Conservation (phyloP, 2,329 filamentous ascomycete species). For the Curvularia eragrostidis region DNA sequence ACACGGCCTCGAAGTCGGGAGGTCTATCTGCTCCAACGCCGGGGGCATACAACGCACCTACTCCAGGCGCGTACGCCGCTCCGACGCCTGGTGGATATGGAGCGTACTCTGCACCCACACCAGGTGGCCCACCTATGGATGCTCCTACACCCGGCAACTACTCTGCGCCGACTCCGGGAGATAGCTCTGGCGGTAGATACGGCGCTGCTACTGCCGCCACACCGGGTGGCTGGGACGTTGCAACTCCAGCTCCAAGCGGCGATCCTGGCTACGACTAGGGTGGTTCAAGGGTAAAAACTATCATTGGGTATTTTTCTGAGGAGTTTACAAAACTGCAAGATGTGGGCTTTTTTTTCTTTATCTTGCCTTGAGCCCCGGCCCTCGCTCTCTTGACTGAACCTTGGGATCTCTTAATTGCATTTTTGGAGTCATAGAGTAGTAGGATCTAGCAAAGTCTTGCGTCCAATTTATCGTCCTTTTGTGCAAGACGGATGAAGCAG, state of each 20-base stretch:
- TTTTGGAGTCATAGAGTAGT: slow-evolving; percentile 25
- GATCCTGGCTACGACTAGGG: slow-evolving; percentile 36
- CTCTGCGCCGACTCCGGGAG: slow-evolving; percentile 48
- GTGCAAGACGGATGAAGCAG: neutral
- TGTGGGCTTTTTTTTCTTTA: neutral
- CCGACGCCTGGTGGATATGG: slow-evolving; percentile 46
- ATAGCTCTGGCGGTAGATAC: slow-evolving; percentile 35
- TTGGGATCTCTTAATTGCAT: slow-evolving; percentile 18
- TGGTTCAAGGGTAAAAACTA: slow-evolving; percentile 9
- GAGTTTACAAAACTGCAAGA: slow-evolving; percentile 5
- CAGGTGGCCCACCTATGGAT: slow-evolving; percentile 46
- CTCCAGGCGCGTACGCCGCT: slow-evolving; percentile 47
- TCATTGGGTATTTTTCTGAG: neutral
- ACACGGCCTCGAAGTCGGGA: slow-evolving; percentile 35
- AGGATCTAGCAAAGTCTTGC: slow-evolving; percentile 10
- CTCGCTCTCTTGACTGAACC: neutral
- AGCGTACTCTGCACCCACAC: slow-evolving; percentile 48
- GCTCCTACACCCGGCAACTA: slow-evolving; percentile 51
- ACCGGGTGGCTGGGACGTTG: slow-evolving; percentile 65
- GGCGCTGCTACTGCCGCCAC: slow-evolving; percentile 62
- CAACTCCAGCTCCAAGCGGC: slow-evolving; percentile 40
- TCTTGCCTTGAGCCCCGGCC: neutral
- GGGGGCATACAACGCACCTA: slow-evolving; percentile 45
- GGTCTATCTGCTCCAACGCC: slow-evolving; percentile 42
- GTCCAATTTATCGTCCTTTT: slow-evolving; percentile 1